Conservation (phyloP, 2,329 filamentous ascomycete genomes). For the Aquanectria penicillioides region DNA sequence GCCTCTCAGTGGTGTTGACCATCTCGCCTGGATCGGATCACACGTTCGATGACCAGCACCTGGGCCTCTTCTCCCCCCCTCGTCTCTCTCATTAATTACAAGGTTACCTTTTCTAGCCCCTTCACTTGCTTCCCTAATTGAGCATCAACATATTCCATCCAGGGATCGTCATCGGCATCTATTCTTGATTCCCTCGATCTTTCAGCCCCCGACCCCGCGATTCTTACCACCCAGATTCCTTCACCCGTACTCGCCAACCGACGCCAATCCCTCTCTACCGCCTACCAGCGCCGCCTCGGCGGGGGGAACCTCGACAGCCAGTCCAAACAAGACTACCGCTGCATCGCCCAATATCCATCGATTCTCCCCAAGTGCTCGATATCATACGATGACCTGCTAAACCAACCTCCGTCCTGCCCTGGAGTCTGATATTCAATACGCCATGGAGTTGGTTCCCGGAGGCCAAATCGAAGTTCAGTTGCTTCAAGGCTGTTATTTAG, state of each 20-base stretch:
- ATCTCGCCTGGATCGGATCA: slow-evolving; percentile 42
- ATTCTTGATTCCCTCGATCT: slow-evolving; percentile 14
- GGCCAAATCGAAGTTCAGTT: slow-evolving; percentile 49
- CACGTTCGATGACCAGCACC: slow-evolving; percentile 40
- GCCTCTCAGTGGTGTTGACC: slow-evolving; percentile 43
- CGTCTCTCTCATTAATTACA: slow-evolving; percentile 32
- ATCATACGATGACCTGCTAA: slow-evolving; percentile 35
- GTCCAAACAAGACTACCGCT: slow-evolving; percentile 6
- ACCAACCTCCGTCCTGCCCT: slow-evolving; percentile 6
- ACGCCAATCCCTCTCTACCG: slow-evolving; percentile 26
- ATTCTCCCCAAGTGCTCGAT: slow-evolving; percentile 12
- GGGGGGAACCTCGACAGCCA: slow-evolving; percentile 10
- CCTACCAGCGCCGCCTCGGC: slow-evolving; percentile 8
- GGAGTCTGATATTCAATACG: slow-evolving; percentile 26
- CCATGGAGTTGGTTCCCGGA: slow-evolving; percentile 45
- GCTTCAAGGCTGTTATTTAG: slow-evolving; percentile 62
- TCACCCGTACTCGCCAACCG: slow-evolving; percentile 31
- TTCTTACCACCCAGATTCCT: slow-evolving; percentile 9
- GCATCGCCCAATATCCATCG: slow-evolving; percentile 10
- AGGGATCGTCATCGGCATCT: slow-evolving; percentile 18
- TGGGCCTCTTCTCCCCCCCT: slow-evolving; percentile 34
- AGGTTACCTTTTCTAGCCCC: slow-evolving; percentile 24
- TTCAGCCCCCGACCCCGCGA: slow-evolving; percentile 14
- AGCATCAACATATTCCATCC: slow-evolving; percentile 12
- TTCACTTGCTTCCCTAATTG: slow-evolving; percentile 25